phyloP scores from a whole-genome alignment of 2,329 filamentous ascomycete genomes.

The Penicillium sp. region DNA sequence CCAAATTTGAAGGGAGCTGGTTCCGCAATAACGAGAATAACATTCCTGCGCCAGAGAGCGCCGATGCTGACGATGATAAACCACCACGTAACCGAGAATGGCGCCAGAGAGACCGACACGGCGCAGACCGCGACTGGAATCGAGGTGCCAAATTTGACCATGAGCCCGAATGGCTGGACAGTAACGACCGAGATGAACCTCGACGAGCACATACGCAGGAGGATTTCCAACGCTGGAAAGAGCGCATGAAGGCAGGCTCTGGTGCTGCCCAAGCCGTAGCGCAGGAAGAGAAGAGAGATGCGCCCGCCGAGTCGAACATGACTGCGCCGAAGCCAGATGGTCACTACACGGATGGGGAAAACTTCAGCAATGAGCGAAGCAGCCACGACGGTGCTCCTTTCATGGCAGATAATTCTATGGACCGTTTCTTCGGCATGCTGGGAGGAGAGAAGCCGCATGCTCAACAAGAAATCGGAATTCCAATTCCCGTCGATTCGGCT shows the following conservation, averaged over 20 bases:
- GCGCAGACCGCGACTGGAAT: constrained; percentile 54
- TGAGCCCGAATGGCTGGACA: constrained; percentile 89
- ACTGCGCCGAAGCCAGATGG: constrained; percentile 38
- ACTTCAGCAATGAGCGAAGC: constrained; percentile 32
- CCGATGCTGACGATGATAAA: constrained; percentile 44
- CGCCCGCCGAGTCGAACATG: constrained; percentile 20
- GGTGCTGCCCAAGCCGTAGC: constrained; percentile 29
- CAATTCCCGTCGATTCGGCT: constrained; percentile 37
- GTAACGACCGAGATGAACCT: constrained; percentile 64
- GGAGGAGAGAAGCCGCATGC: constrained; percentile 49
- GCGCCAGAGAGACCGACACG: constrained; percentile 46
- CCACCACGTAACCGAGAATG: constrained; percentile 64
- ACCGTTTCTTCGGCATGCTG: constrained; percentile 72
- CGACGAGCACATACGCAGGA: constrained; percentile 75
- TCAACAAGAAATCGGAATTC: constrained; percentile 43
- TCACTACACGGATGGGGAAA: constrained; percentile 48
- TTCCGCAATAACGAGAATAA: constrained; percentile 55
- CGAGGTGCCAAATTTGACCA: constrained; percentile 61
- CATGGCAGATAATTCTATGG: constrained; percentile 65
- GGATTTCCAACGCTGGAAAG: constrained; percentile 93
- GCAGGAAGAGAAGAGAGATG: constrained; percentile 47
- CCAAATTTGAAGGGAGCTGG: constrained; percentile 71
- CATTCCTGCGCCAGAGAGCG: constrained; percentile 31
- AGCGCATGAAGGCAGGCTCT: constrained; percentile 73
- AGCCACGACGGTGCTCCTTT: constrained; percentile 58